Evolutionary conservation across 495 filamentous ascomycete species (phyloP).

Genomic region (Lentithecium fluviatile): DNA sequence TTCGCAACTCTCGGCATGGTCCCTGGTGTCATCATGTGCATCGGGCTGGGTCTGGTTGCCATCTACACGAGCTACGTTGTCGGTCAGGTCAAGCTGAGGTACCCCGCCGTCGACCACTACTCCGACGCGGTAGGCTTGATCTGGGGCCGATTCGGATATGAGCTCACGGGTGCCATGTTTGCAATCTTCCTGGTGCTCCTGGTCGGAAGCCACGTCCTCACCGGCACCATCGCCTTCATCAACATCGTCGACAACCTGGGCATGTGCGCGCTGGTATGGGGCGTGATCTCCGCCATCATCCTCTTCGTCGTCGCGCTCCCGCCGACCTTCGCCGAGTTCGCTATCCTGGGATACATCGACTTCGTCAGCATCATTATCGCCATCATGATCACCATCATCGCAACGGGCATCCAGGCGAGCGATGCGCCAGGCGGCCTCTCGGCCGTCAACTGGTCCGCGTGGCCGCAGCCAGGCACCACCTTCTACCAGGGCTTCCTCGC

Average conservation of each 20-base stretch:
- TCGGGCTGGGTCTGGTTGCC: slow-evolving; percentile 63
- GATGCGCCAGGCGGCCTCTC: slow-evolving; percentile 40
- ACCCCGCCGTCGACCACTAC: slow-evolving; percentile 69
- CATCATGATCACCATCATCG: slow-evolving; percentile 69
- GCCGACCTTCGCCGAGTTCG: slow-evolving; percentile 48
- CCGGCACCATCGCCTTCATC: slow-evolving; percentile 38
- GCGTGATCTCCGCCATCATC: slow-evolving; percentile 33
- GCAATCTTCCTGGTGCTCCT: slow-evolving; percentile 32
- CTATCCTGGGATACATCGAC: slow-evolving; percentile 48
- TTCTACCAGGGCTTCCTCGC: slow-evolving; percentile 53
- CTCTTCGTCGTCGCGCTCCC: slow-evolving; percentile 35
- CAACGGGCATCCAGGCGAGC: slow-evolving; percentile 29
- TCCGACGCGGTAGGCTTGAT: slow-evolving; percentile 69
- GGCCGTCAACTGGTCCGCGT: slow-evolving; percentile 40
- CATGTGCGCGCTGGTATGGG: slow-evolving; percentile 36
- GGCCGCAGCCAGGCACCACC: slow-evolving; percentile 18
- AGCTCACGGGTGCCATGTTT: slow-evolving; percentile 34
- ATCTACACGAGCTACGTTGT: slow-evolving; percentile 79
- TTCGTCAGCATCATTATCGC: slow-evolving; percentile 65
- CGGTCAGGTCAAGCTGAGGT: slow-evolving; percentile 70
- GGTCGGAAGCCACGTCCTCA: slow-evolving; percentile 34
- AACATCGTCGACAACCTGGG: slow-evolving; percentile 27
- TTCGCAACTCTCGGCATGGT: slow-evolving; percentile 40
- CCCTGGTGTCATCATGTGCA: slow-evolving; percentile 54
- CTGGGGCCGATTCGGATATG: slow-evolving; percentile 45